Base-by-base conservation (phyloP, 73 alveolate species). In the Paramecium bursaria region DNA sequence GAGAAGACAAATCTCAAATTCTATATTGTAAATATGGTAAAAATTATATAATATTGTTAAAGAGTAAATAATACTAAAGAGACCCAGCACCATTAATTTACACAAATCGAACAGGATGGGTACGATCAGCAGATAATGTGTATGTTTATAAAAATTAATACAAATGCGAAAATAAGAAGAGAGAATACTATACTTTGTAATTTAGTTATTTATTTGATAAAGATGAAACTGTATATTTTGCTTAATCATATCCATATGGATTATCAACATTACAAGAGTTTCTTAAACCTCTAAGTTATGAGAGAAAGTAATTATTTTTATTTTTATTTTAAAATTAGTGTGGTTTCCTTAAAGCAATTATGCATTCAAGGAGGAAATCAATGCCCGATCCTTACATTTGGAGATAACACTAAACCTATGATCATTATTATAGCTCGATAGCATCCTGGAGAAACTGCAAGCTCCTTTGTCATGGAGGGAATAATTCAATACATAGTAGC, bases 391-490 rank as follows among this genome's bases (percentile, higher is more conserved):
- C 15, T 79, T 10, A 54, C 89, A 3, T 50, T 53, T 30, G 89
- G 91, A 21, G 33, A 67, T 47, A 26, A 47, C 5, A 50, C 39
- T 27, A 92, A 93, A 86, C 86, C 86, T 73, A 87, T 90, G 10
- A 91, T 93, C 7, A 90, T 96, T 6, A 87, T 96, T 39, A 76
- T 91, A 7, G 99, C 96, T 0, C 76, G 99, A 53, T 97, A 91
- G 52, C 99, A 96, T 86, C 99, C 99, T 26, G 95, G 98, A 48
- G 98, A 96, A 87, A 91, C 96, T 0, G 97, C 90, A 3, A 95
- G 97, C 7, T 96, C 99, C 14, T 93, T 91, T 90, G 95, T 96
- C 75, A 86, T 93, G 91, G 89, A 92, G 86, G 99, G 99, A 11
- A 90, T 92, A 14, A 67, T 94, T 2, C 90, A 87, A 31, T 95